A percentile compares a stretch with the other conserved stretches of the same genome.
Evolutionary conservation across 2,329 filamentous ascomycete species (phyloP).

Genomic region (Neonectria magnoliae): DNA sequence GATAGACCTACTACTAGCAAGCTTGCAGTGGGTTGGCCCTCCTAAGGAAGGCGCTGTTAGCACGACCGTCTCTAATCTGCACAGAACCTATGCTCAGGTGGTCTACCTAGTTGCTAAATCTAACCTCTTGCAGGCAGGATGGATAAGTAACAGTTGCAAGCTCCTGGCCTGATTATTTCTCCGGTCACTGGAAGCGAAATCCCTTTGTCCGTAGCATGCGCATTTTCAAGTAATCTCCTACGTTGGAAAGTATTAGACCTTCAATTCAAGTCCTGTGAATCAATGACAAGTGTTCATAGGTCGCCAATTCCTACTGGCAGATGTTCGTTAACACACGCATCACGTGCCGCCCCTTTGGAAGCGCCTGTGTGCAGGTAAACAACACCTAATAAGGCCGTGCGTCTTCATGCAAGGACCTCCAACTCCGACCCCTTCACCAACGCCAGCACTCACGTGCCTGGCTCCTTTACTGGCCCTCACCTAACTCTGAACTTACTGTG

Average conservation of each 20-base stretch:
- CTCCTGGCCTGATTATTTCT: background rate
- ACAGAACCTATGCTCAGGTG: background rate
- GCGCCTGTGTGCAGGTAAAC: background rate
- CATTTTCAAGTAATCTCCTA: background rate
- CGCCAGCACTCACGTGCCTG: background rate
- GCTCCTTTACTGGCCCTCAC: background rate
- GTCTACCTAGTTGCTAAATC: background rate
- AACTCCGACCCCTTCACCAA: background rate
- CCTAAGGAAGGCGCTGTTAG: background rate
- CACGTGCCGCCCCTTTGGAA: background rate
- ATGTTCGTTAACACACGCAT: background rate
- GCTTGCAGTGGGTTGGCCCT: background rate
- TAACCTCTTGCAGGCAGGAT: background rate
- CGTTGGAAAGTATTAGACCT: background rate
- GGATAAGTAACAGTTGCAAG: background rate
- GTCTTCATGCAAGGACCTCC: background rate
- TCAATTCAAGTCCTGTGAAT: background rate
- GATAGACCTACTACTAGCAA: background rate
- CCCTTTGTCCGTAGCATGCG: background rate
- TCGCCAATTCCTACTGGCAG: background rate
- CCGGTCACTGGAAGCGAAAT: background rate
- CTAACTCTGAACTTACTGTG: background rate
- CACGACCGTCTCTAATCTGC: slow-evolving; percentile 2
- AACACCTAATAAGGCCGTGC: background rate
- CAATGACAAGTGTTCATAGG: background rate